Conservation (phyloP, 2,329 filamentous ascomycete genomes). For the Emergomyces pasteurianus region DNA sequence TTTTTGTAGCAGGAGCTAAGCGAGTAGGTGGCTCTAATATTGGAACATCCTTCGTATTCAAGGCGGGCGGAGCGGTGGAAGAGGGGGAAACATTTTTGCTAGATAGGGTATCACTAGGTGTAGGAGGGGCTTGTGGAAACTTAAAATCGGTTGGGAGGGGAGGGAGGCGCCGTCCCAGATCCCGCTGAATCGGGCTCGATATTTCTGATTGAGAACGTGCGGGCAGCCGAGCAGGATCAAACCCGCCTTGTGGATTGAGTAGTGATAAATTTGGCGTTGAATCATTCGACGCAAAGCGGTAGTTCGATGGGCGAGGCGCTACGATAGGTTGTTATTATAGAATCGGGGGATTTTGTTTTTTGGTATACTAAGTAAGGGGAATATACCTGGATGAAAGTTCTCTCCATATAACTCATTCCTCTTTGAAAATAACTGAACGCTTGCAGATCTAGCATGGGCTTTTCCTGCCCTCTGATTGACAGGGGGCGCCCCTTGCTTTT, state of each 20-base stretch:
- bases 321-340: constrained; percentile 4
- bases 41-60: constrained; percentile 16
- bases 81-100: constrained; percentile 19
- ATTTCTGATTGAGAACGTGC: constrained; percentile 20
- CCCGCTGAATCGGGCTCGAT: constrained; percentile 4
- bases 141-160: constrained; percentile 40
- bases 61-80: constrained; percentile 4
- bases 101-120: constrained; percentile 18
- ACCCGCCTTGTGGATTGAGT: constrained; percentile 23
- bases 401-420: constrained; percentile 31
- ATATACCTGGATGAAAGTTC: constrained; percentile 27
- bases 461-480: constrained; percentile 42
- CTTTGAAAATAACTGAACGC: constrained; percentile 60
- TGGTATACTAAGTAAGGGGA: neutral
- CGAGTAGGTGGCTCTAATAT: constrained; percentile 19
- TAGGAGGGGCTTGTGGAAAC: constrained; percentile 39
- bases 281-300: constrained; percentile 21
- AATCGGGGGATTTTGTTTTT: neutral
- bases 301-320: constrained; percentile 24
- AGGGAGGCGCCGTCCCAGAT: constrained; percentile 17
- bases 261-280: constrained; percentile 20
- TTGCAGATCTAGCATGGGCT: constrained; percentile 66
- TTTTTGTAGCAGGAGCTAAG: constrained; percentile 27
- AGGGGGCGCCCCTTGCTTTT: constrained; percentile 24
- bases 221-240: constrained; percentile 10